Conservation (phyloP, 768 basidiomycete species). For the Tylopilus felleus region DNA sequence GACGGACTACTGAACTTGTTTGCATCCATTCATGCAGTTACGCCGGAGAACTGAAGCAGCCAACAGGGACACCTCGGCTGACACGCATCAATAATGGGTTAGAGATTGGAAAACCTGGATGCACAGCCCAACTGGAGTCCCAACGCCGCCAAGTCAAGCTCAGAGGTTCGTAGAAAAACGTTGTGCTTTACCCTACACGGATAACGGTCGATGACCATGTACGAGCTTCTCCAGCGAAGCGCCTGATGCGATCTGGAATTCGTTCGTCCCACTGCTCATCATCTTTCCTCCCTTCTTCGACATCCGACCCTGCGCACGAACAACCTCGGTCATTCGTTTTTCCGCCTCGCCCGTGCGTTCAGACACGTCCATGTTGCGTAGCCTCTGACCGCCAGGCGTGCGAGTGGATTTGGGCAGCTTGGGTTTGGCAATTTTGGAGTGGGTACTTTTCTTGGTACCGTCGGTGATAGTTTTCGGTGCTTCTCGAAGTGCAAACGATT, state of each 20-base stretch:
- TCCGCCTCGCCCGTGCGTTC: slow-evolving; percentile 55
- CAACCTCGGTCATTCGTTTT: slow-evolving; percentile 80
- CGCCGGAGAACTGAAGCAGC: too few species aligned
- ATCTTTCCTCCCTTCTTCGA: slow-evolving; percentile 78
- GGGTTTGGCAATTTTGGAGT: background rate
- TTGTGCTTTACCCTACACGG: background rate
- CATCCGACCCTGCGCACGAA: slow-evolving; percentile 77
- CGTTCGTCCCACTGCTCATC: slow-evolving; percentile 60
- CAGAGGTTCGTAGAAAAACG: background rate
- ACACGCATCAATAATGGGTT: too few species aligned
- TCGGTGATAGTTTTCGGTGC: slow-evolving; percentile 52
- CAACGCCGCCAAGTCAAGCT: background rate
- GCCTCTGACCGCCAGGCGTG: slow-evolving; percentile 18
- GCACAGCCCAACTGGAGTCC: background rate
- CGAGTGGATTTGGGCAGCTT: slow-evolving; percentile 6
- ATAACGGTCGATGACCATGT: slow-evolving; percentile 13
- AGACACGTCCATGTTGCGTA: slow-evolving; percentile 34
- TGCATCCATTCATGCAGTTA: too few species aligned
- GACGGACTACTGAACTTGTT: too few species aligned
- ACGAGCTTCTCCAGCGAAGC: slow-evolving; percentile 61
- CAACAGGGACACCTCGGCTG: too few species aligned
- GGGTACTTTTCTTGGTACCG: slow-evolving; percentile 17
- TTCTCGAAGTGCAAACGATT: slow-evolving; percentile 87
- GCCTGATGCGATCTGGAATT: slow-evolving; percentile 76
- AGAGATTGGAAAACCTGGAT: too few species aligned